Percentiles rank a stretch among this genome's conserved stretches.
phyloP scores from a whole-genome alignment of 257 asterid species.

The Linderniella brevidens region DNA sequence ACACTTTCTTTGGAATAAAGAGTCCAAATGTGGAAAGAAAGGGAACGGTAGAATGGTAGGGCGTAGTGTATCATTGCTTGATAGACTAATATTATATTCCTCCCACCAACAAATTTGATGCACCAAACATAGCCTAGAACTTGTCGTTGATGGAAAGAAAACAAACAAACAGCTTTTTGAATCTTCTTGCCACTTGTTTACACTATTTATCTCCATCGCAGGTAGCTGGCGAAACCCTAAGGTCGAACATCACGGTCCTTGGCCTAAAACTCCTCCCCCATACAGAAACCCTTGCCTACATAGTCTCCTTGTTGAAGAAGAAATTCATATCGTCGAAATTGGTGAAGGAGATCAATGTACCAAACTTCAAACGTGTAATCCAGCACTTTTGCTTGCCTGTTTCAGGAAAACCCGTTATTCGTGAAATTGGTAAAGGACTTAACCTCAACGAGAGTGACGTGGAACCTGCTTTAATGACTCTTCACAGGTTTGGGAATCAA shows the following conservation, averaged over 20 bases:
- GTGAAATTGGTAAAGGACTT: conserved; percentile 45
- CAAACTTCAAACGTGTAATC: conserved; percentile 46
- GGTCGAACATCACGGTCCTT: conserved; percentile 33
- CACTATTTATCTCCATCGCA: conserved; percentile 10
- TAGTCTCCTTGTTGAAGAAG: conserved; percentile 19
- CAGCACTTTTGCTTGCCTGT: conserved; percentile 79
- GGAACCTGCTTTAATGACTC: conserved; percentile 46
- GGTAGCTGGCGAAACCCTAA: conserved; percentile 59
- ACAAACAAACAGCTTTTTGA: neutral
- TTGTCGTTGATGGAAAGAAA: neutral
- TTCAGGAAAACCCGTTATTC: conserved; percentile 47
- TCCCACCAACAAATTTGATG: neutral
- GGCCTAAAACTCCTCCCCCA: conserved; percentile 42
- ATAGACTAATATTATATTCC: neutral
- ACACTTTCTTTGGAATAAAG: too few species aligned
- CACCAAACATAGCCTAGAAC: neutral
- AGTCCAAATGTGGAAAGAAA: too few species aligned
- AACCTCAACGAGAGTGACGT: conserved; percentile 32
- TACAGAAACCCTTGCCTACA: conserved; percentile 29
- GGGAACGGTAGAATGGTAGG: too few species aligned
- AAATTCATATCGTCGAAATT: conserved; percentile 26
- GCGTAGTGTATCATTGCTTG: too few species aligned
- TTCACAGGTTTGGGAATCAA: conserved; percentile 56
- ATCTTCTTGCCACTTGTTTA: too few species aligned
- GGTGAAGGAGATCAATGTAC: conserved; percentile 35